Evolutionary conservation across 495 filamentous ascomycete species (phyloP).

Genomic region (Tuber microsphaerosporum): DNA sequence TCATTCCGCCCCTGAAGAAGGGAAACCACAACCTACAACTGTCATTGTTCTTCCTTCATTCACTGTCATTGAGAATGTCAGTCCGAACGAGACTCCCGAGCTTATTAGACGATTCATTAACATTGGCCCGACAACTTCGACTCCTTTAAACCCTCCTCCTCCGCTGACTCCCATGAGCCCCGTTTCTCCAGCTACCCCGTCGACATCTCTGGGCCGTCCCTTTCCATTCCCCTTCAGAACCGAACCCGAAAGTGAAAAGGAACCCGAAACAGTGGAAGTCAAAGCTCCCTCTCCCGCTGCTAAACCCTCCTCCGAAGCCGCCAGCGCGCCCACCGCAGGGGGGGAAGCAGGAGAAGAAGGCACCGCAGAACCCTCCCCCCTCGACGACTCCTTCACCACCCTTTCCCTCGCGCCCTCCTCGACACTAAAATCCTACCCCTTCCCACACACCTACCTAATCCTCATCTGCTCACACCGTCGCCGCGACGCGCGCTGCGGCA

Average conservation of each 20-base stretch:
- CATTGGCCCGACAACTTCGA: slow-evolving; percentile 63
- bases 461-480: slow-evolving; percentile 89
- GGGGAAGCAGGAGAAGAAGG: background rate
- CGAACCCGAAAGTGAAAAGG: background rate
- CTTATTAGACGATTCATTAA: slow-evolving; percentile 68
- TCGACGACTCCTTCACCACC: slow-evolving; percentile 39
- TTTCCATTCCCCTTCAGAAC: background rate
- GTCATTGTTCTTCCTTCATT: slow-evolving; percentile 85
- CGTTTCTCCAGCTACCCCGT: slow-evolving; percentile 5
- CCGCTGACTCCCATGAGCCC: slow-evolving; percentile 40
- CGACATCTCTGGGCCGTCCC: background rate
- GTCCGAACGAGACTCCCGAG: slow-evolving; percentile 62
- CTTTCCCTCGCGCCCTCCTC: slow-evolving; percentile 42
- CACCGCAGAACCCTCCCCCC: background rate
- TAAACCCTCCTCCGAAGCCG: background rate
- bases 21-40: slow-evolving; percentile 62
- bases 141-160: slow-evolving; percentile 52
- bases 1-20: slow-evolving; percentile 48
- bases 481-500: slow-evolving; percentile 88
- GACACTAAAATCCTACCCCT: slow-evolving; percentile 60
- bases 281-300: background rate
- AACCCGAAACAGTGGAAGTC: background rate
- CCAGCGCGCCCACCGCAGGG: slow-evolving; percentile 9
- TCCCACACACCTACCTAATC: slow-evolving; percentile 76
- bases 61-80: slow-evolving; percentile 77